Conservation (phyloP, 2,329 filamentous ascomycete genomes). For the Colletotrichum paranaense region DNA sequence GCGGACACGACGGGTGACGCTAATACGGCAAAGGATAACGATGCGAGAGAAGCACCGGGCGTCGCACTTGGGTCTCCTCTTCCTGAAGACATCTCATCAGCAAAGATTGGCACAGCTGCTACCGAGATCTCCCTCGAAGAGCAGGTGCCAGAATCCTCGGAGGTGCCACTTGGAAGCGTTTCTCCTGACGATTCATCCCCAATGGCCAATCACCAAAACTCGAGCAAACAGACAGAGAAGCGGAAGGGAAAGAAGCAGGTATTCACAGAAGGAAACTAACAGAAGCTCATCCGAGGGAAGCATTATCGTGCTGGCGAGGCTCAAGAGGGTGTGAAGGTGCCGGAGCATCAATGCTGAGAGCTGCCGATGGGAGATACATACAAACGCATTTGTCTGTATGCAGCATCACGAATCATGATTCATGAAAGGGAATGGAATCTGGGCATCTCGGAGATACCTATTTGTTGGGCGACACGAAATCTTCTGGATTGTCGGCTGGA, state of each 20-base stretch:
- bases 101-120: neutral
- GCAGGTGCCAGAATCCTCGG: neutral
- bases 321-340: neutral
- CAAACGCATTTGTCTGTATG: neutral
- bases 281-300: neutral
- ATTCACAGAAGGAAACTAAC: neutral
- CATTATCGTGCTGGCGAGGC: neutral
- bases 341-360: neutral
- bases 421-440: neutral
- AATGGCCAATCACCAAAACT: neutral
- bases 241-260: neutral
- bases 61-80: slow-evolving; percentile 4
- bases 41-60: neutral
- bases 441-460: neutral
- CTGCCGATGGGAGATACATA: neutral
- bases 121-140: neutral
- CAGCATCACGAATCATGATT: slow-evolving; percentile 20
- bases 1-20: neutral
- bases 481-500: neutral
- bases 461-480: neutral
- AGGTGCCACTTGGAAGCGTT: neutral
- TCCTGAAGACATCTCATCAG: neutral
- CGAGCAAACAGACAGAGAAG: neutral
- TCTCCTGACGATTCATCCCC: neutral
- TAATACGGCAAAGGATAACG: neutral